Evolutionary conservation across 2,329 filamentous ascomycete genomes (phyloP).

Genomic region (Neofusicoccum sp.): DNA sequence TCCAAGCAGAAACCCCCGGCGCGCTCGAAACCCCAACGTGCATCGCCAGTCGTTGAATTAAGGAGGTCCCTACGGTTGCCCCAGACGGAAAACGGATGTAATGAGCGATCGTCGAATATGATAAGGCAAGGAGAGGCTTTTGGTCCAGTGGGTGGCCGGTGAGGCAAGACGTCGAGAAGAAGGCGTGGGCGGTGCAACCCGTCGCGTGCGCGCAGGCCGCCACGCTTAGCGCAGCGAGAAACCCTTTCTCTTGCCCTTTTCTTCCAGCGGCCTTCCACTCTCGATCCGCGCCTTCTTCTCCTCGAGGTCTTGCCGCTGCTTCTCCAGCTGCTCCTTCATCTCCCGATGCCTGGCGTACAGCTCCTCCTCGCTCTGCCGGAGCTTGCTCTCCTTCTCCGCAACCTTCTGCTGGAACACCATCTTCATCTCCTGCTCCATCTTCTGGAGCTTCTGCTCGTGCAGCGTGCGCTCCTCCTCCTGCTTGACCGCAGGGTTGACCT

Average conservation of each 20-base stretch:
- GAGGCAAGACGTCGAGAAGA: constrained; percentile 28
- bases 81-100: constrained; percentile 41
- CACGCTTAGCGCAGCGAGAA: constrained; percentile 85
- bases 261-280: constrained; percentile 91
- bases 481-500: constrained; percentile 99
- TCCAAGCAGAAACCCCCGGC: constrained; percentile 15
- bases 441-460: constrained; percentile 99
- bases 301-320: constrained; percentile 90
- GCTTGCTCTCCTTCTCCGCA: constrained; percentile 97
- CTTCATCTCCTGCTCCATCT: constrained; percentile 99
- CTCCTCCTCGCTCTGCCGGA: constrained; percentile 99
- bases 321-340: constrained; percentile 99
- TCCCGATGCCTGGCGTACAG: constrained; percentile 96
- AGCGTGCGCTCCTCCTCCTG: constrained; percentile 97
- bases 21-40: constrained; percentile 25
- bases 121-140: constrained; percentile 32
- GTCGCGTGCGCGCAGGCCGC: neutral
- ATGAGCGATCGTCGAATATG: constrained; percentile 29
- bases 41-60: constrained; percentile 36
- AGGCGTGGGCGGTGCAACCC: neutral
- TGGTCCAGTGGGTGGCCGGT: constrained; percentile 19
- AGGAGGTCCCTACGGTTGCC: constrained; percentile 30
- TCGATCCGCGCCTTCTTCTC: constrained; percentile 98
- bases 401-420: constrained; percentile 99
- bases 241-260: constrained; percentile 98